Conservation (phyloP, 2,329 filamentous ascomycete species). For the Tolypocladium capitatum region DNA sequence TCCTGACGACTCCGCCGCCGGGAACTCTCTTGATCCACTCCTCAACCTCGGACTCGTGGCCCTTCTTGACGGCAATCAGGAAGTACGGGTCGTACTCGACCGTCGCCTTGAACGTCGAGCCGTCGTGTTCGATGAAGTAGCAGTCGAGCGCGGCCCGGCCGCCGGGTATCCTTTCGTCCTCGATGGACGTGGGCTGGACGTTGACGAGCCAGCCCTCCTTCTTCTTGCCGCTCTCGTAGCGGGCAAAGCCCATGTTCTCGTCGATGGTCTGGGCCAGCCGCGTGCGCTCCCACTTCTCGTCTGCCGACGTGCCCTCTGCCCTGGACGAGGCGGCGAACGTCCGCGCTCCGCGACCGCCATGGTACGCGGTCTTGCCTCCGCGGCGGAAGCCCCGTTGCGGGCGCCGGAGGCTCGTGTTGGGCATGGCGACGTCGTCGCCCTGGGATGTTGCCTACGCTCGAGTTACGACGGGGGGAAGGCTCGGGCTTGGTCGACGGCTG, state of each 20-base stretch:
- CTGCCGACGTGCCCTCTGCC: conserved; percentile 75
- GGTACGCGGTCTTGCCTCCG: conserved; percentile 55
- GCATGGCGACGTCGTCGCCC: conserved; percentile 26
- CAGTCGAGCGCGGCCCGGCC: conserved; percentile 87
- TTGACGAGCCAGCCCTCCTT: conserved; percentile 91
- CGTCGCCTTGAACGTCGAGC: conserved; percentile 87
- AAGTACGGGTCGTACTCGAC: conserved; percentile 97
- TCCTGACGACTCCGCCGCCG: conserved; percentile 71
- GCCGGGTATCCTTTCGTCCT: conserved; percentile 72
- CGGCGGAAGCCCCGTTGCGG: conserved; percentile 55
- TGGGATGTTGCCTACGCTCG: conserved; percentile 4
- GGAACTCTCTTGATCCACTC: conserved; percentile 78
- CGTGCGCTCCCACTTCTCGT: conserved; percentile 83
- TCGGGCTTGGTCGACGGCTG: conserved; percentile 7
- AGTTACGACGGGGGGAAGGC: conserved; percentile 4
- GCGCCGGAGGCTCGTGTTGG: conserved; percentile 44
- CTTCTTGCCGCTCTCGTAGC: conserved; percentile 75
- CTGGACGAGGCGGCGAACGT: conserved; percentile 70
- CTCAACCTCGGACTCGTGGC: conserved; percentile 83
- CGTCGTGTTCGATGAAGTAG: conserved; percentile 88
- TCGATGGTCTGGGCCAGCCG: conserved; percentile 80
- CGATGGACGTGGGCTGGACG: conserved; percentile 76
- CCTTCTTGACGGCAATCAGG: conserved; percentile 75
- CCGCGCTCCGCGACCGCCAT: conserved; percentile 54
- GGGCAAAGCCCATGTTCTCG: conserved; percentile 84